Conservation (phyloP, 192 early-diverging fungal genomes). For the Gonapodya sp. region DNA sequence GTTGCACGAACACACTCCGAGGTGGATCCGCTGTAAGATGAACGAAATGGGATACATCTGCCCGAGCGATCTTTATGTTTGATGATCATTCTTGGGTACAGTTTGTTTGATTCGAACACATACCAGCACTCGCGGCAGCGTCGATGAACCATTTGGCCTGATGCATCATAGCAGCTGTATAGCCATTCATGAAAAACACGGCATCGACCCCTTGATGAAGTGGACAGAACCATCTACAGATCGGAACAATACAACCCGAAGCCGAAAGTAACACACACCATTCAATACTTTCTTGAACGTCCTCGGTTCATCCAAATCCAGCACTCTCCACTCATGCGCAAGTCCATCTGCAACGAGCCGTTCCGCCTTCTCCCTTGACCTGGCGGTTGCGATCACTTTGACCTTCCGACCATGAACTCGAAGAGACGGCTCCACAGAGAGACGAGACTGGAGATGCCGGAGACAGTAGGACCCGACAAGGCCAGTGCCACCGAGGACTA, state of each 20-base stretch:
- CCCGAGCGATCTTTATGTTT: too few species aligned
- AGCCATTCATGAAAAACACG: neutral
- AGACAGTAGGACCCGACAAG: neutral
- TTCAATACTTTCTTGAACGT: neutral
- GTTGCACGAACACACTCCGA: neutral
- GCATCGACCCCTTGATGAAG: neutral
- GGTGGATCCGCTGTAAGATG: neutral
- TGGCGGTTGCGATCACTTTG: neutral
- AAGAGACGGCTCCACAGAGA: neutral
- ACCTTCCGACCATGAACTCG: neutral
- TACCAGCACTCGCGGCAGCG: conserved; percentile 1
- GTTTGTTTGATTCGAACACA: too few species aligned
- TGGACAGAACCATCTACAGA: neutral
- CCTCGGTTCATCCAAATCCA: conserved; percentile 2
- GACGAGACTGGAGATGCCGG: neutral
- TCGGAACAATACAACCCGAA: neutral
- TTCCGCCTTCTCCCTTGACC: neutral
- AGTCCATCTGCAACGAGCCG: neutral
- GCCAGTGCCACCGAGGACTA: neutral
- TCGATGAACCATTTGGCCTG: neutral
- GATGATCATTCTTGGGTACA: too few species aligned
- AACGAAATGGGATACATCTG: neutral
- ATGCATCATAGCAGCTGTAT: neutral
- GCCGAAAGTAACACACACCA: neutral
- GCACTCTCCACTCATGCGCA: neutral